Conservation (phyloP, 805 yeast genomes). For the Lipomyces sp. region DNA sequence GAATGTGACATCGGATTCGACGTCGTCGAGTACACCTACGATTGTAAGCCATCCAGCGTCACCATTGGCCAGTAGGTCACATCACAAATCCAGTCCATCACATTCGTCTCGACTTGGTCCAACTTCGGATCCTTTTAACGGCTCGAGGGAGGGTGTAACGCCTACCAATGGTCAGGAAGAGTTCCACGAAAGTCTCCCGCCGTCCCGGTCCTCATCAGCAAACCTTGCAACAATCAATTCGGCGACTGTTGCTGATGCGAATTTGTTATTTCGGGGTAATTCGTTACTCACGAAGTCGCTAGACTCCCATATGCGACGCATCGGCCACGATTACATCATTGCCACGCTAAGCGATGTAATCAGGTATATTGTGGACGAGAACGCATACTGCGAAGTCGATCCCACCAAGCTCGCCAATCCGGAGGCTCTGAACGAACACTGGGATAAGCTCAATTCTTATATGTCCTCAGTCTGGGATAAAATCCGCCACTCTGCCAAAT, state of each 20-base stretch:
- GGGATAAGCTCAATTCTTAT: constrained; percentile 38
- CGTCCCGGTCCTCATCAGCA: constrained; percentile 5
- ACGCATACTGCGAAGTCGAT: constrained; percentile 75
- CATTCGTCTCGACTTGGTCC: neutral
- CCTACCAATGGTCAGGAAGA: constrained; percentile 7
- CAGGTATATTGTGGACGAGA: constrained; percentile 55
- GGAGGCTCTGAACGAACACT: constrained; percentile 40
- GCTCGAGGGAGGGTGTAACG: constrained; percentile 7
- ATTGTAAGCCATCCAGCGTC: neutral
- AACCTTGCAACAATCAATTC: neutral
- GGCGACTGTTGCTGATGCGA: constrained; percentile 46
- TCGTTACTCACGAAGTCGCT: constrained; percentile 80
- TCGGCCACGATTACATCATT: constrained; percentile 80
- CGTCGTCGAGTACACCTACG: neutral
- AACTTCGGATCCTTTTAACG: constrained; percentile 1
- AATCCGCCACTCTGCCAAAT: constrained; percentile 70
- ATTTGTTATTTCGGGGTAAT: constrained; percentile 80
- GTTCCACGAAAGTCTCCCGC: neutral
- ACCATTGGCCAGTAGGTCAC: neutral
- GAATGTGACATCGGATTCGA: neutral
- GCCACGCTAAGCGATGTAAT: constrained; percentile 74
- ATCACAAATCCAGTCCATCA: neutral
- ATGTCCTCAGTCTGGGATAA: constrained; percentile 60
- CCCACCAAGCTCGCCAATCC: constrained; percentile 60
- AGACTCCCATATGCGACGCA: constrained; percentile 73